phyloP scores from a whole-genome alignment of 345 rosid species.

The Sonneratia alba region DNA sequence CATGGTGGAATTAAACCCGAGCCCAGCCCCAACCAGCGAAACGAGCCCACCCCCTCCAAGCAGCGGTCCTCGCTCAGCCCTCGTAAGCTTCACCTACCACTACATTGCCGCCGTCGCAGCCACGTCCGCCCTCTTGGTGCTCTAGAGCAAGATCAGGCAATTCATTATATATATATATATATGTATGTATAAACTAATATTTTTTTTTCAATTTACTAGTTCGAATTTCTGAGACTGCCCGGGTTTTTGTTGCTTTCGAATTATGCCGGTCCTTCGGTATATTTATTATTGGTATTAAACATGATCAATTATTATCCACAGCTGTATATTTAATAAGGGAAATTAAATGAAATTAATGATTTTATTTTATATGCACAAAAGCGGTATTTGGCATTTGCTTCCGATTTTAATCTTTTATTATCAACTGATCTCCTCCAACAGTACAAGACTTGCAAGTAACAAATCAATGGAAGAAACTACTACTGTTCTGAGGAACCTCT shows the following conservation, averaged over 20 bases:
- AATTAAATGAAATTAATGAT: neutral
- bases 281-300: neutral
- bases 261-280: neutral
- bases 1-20: slow-evolving; percentile 29
- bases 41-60: slow-evolving; percentile 11
- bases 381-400: no score
- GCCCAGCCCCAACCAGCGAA: slow-evolving; percentile 35
- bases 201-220: neutral
- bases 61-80: slow-evolving; percentile 27
- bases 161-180: neutral
- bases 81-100: slow-evolving; percentile 16
- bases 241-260: neutral
- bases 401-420: no score
- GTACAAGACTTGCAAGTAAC: no score
- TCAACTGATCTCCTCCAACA: no score
- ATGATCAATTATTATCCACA: neutral
- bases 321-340: neutral
- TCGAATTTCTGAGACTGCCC: neutral
- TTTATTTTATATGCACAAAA: neutral
- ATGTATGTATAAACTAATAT: rapidly evolving
- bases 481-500: neutral
- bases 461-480: no score
- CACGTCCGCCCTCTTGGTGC: neutral
- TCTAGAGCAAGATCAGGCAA: neutral
- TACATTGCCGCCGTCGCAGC: slow-evolving; percentile 13